Evolutionary conservation across 2,329 filamentous ascomycete species (phyloP).

Genomic region (Dactylellina parvicollis): DNA sequence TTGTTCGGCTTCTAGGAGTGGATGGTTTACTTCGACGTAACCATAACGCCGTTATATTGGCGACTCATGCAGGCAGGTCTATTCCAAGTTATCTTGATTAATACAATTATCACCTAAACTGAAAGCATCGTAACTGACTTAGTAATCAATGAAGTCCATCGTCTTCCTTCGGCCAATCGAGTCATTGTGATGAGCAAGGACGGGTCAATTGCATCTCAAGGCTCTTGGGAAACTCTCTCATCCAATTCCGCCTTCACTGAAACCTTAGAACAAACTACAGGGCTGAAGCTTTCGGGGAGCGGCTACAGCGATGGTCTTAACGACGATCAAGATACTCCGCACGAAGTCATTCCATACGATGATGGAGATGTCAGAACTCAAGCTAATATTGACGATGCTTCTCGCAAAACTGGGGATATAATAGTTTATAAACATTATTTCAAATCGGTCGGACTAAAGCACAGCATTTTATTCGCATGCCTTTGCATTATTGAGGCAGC

Average conservation of each 20-base stretch:
- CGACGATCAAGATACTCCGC: conserved; percentile 30
- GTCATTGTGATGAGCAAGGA: conserved; percentile 38
- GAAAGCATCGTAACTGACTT: too few species aligned
- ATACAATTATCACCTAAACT: too few species aligned
- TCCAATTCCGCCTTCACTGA: conserved; percentile 16
- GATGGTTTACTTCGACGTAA: conserved; percentile 60
- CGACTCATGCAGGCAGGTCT: conserved; percentile 59
- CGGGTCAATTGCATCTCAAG: conserved; percentile 28
- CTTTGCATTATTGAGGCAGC: conserved; percentile 15
- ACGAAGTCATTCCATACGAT: conserved; percentile 24
- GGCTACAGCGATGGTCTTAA: conserved; percentile 10
- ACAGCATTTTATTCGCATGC: conserved; percentile 21
- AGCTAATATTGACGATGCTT: conserved; percentile 32
- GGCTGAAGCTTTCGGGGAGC: background rate
- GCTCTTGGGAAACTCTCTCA: conserved; percentile 25
- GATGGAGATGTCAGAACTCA: conserved; percentile 12
- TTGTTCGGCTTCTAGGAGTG: conserved; percentile 61
- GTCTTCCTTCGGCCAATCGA: conserved; percentile 24
- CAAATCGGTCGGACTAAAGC: conserved; percentile 26
- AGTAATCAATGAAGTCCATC: too few species aligned
- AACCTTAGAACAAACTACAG: conserved; percentile 9
- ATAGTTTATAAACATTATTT: conserved; percentile 43
- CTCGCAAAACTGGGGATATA: conserved; percentile 46
- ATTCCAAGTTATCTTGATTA: background rate
- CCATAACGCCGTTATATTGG: conserved; percentile 59